These are phyloP conservation scores for Purshia tridentata DNA, from an alignment of 306 rosid species.

Conservation along the genomic window DNA sequence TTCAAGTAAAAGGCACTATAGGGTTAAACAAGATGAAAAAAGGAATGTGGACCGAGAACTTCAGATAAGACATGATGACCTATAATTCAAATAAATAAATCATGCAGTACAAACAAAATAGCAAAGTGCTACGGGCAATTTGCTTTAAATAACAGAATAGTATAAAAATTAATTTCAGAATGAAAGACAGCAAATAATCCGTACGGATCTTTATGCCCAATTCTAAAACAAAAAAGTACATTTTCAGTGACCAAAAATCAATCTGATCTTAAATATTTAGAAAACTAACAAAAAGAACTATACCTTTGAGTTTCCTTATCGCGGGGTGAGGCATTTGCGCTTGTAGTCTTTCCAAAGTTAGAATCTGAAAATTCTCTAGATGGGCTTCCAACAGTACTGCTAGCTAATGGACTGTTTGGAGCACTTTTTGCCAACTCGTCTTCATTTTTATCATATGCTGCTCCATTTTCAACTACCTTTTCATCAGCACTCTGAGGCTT, in stretches of 20 bases:
- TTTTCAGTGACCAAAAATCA: background rate
- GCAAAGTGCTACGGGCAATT: background rate
- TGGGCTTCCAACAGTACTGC: conserved; percentile 73
- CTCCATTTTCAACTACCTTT: conserved; percentile 66
- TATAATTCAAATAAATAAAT: background rate
- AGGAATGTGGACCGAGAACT: background rate
- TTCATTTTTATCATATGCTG: conserved; percentile 56
- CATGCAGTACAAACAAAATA: background rate
- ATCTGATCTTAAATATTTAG: conserved; percentile 11
- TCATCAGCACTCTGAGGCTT: conserved; percentile 51
- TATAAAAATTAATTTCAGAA: background rate
- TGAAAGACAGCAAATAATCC: background rate
- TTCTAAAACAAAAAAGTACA: background rate
- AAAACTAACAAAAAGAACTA: conserved; percentile 24
- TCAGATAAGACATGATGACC: background rate
- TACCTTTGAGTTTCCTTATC: conserved; percentile 77
- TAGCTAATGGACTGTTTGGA: conserved; percentile 72
- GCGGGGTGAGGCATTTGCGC: conserved; percentile 62
- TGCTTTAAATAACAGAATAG: background rate
- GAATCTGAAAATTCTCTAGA: conserved; percentile 54
- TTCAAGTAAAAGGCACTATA: background rate
- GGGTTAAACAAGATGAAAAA: conserved; percentile 3
- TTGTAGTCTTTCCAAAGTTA: conserved; percentile 50
- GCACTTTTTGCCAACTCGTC: conserved; percentile 61
- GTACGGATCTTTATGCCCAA: background rate